Evolutionary conservation across 306 rosid species (phyloP), one percentile per base, ranked within the genome.

Genomic region (Dalbergia oliveri): DNA sequence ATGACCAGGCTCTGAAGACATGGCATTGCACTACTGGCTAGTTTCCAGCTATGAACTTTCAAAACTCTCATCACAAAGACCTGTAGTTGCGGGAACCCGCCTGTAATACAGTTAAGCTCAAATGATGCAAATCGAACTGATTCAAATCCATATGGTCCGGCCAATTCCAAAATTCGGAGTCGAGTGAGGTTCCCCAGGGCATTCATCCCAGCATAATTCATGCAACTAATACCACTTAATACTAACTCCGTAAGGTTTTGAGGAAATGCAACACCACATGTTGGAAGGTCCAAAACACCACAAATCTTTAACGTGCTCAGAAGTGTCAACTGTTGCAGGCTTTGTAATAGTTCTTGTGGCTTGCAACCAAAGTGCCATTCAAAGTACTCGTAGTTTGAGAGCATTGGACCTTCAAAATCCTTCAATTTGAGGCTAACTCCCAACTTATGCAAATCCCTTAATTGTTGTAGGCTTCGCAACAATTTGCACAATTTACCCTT

Each of bases 151-250:
- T 7, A 4, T 9, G 5, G 4, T 4, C 77, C 77, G 0, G 0
- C 0, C 14, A 81, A 13, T 23, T 11, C 47, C 77, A 83, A 54
- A n/a, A 60, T 9, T 49, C 9, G 35, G 41, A 83, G 81, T 53
- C 67, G 39, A n/a, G 84, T 44, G 33, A 59, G 81, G 14, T 35
- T 58, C 31, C 77, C 83, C 65, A 83, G 51, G 6, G 68, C 59
- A 1, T n/a, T 9, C n/a, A 67, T 13, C 6, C 53, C 67, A 0
- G 26, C 49, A 1, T 62, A 47, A 50, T 6, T 58, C 50, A 73
- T 8, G 34, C 4, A 19, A 3, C 0, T 1, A 9, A 66, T 9
- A 6, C 9, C 8, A 4, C 0, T 0, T 15, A 82, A 16, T 0
- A 66, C 35, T 75, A 81, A 19, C 58, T 75, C 49, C 3, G 59